phyloP scores from a whole-genome alignment of 2,329 filamentous ascomycete species.

The Aspergillus sp. region DNA sequence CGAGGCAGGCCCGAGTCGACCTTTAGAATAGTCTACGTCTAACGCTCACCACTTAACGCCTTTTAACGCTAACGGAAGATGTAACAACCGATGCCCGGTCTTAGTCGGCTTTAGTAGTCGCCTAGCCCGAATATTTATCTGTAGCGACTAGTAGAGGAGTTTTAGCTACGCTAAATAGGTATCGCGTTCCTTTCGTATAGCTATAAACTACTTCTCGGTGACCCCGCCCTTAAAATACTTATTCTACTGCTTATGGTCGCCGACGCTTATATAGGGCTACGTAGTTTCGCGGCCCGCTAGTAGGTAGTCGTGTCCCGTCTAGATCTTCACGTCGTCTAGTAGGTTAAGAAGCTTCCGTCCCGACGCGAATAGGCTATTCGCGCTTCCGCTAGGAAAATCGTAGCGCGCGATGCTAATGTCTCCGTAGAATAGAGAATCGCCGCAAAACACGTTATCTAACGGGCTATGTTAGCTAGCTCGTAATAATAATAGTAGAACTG shows the following conservation, averaged over 20 bases:
- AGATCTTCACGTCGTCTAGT: constrained; percentile 39
- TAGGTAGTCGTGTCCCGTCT: constrained; percentile 49
- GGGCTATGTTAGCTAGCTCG: too few relatives aligned
- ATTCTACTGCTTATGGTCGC: constrained; percentile 39
- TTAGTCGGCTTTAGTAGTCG: too few relatives aligned
- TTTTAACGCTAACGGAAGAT: too few relatives aligned
- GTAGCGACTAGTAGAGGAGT: constrained; percentile 43
- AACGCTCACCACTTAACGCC: too few relatives aligned
- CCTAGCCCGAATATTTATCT: constrained; percentile 46
- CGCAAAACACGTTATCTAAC: constrained; percentile 45
- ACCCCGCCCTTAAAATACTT: constrained; percentile 40
- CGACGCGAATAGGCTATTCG: constrained; percentile 38
- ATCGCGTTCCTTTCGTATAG: constrained; percentile 38
- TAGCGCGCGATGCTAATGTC: constrained; percentile 46
- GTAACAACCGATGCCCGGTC: too few relatives aligned
- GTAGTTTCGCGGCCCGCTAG: constrained; percentile 26
- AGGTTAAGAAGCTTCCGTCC: constrained; percentile 36
- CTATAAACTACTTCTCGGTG: constrained; percentile 37
- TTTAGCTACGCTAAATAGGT: constrained; percentile 35
- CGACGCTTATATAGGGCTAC: constrained; percentile 37
- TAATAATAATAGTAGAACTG: too few relatives aligned
- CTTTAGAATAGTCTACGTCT: too few relatives aligned
- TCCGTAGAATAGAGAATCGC: constrained; percentile 45
- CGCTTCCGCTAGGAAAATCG: constrained; percentile 47
- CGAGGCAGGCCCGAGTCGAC: too few relatives aligned